A percentile compares a stretch with the other conserved stretches of the same genome.
Evolutionary conservation across 768 basidiomycete species (phyloP).

Genomic region (Chalciporus piperatus): DNA sequence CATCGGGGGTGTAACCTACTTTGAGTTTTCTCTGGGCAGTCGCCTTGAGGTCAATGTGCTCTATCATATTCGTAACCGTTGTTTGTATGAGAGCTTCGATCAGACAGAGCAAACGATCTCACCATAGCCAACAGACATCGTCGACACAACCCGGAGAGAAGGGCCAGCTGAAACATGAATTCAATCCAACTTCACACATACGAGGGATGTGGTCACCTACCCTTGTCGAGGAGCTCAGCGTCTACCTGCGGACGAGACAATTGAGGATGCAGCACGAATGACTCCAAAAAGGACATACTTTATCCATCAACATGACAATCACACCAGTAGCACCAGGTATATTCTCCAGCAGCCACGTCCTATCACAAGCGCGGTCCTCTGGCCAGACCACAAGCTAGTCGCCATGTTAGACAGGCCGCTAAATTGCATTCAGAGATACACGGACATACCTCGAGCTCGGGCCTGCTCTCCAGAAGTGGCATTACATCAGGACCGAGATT

Average conservation of each 20-base stretch:
- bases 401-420: neutral
- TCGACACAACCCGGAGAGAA: conserved; percentile 78
- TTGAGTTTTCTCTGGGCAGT: conserved; percentile 59
- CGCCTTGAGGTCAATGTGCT: conserved; percentile 72
- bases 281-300: conserved; percentile 40
- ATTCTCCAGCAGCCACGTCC: conserved; percentile 74
- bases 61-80: conserved; percentile 37
- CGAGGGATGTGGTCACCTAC: conserved; percentile 21
- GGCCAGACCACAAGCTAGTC: conserved; percentile 48
- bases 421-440: neutral
- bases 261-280: neutral
- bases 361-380: conserved; percentile 53
- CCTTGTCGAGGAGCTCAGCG: conserved; percentile 50
- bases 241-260: conserved; percentile 50
- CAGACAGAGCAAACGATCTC: conserved; percentile 12
- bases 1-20: conserved; percentile 91
- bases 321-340: conserved; percentile 61
- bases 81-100: neutral
- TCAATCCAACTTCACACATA: neutral
- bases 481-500: conserved; percentile 64
- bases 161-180: conserved; percentile 59
- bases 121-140: conserved; percentile 92
- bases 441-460: conserved; percentile 51
- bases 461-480: conserved; percentile 47
- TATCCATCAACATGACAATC: conserved; percentile 67